Conservation (phyloP, 257 asterid species). For the Nyctanthes arbortristis region DNA sequence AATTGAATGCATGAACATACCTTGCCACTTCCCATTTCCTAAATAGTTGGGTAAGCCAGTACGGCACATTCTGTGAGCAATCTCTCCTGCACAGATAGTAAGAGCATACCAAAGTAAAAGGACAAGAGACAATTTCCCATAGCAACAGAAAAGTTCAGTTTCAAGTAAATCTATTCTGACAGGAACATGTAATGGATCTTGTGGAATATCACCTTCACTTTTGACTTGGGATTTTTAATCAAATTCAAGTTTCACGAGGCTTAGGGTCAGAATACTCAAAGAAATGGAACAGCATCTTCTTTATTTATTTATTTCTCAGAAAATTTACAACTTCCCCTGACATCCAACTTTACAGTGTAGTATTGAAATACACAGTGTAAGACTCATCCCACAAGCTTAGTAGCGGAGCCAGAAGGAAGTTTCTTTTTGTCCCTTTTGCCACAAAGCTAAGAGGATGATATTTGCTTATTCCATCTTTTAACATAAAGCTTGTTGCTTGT, state of each 20-base stretch:
- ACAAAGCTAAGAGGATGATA: constrained; percentile 83
- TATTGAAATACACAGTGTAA: constrained; percentile 78
- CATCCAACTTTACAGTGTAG: constrained; percentile 13
- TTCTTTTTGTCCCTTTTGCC: constrained; percentile 63
- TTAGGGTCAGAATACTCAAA: not conserved
- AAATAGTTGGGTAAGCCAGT: not conserved
- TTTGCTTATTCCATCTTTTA: constrained; percentile 54
- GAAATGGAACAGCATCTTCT: not conserved
- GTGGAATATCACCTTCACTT: not conserved
- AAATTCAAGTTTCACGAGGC: too few species aligned
- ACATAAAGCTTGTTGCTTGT: constrained; percentile 53
- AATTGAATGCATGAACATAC: not conserved
- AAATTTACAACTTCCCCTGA: not conserved
- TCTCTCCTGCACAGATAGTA: not conserved
- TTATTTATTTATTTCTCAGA: not conserved
- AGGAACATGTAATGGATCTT: not conserved
- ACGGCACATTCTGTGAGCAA: not conserved
- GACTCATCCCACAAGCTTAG: constrained; percentile 77
- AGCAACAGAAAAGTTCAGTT: not conserved
- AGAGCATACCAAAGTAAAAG: not conserved
- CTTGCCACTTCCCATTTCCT: not conserved
- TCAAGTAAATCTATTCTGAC: not conserved
- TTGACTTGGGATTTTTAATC: too few species aligned
- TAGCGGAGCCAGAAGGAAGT: constrained; percentile 64
- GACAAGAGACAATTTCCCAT: not conserved